These are phyloP conservation scores for Simplicillium aogashimaense DNA, from an alignment of 2,329 filamentous ascomycete genomes.

Conservation along the genomic window DNA sequence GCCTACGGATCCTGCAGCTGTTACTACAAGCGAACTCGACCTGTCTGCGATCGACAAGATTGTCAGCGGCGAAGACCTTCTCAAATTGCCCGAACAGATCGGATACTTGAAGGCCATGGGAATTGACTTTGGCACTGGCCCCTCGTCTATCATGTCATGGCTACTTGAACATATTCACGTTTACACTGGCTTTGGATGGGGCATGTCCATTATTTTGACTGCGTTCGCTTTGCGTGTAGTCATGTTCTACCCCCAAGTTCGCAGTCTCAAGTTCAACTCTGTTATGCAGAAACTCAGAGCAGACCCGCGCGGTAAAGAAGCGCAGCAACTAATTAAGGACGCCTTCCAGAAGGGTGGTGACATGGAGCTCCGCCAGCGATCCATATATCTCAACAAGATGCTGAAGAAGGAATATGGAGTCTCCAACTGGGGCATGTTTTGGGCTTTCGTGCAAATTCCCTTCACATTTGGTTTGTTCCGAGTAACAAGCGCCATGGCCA, in stretches of 20 bases:
- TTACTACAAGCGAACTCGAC: slow-evolving; percentile 20
- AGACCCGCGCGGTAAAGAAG: slow-evolving; percentile 41
- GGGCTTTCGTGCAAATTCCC: slow-evolving; percentile 41
- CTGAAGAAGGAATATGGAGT: slow-evolving; percentile 25
- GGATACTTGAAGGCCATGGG: slow-evolving; percentile 79
- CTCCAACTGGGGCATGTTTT: slow-evolving; percentile 21
- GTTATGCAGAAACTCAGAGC: slow-evolving; percentile 47
- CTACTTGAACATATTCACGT: slow-evolving; percentile 76
- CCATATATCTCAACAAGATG: slow-evolving; percentile 23
- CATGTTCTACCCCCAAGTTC: slow-evolving; percentile 52
- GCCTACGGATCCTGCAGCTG: slow-evolving; percentile 5
- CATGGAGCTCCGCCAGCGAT: slow-evolving; percentile 23
- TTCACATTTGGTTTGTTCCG: slow-evolving; percentile 76
- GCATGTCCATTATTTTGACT: slow-evolving; percentile 58
- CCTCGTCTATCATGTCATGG: slow-evolving; percentile 65
- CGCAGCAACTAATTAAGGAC: slow-evolving; percentile 39
- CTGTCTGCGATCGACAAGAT: slow-evolving; percentile 22
- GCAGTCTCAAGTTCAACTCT: slow-evolving; percentile 30
- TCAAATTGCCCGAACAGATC: slow-evolving; percentile 60
- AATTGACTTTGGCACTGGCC: slow-evolving; percentile 78
- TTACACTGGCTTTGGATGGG: slow-evolving; percentile 69
- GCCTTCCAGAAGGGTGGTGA: slow-evolving; percentile 30
- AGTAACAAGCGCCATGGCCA: slow-evolving; percentile 61
- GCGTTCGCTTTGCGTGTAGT: slow-evolving; percentile 54
- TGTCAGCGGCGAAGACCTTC: slow-evolving; percentile 31